Evolutionary conservation across 2,329 filamentous ascomycete species (phyloP), one percentile per base, ranked within the genome.

Genomic region (Aspergillus novofumigatus): DNA sequence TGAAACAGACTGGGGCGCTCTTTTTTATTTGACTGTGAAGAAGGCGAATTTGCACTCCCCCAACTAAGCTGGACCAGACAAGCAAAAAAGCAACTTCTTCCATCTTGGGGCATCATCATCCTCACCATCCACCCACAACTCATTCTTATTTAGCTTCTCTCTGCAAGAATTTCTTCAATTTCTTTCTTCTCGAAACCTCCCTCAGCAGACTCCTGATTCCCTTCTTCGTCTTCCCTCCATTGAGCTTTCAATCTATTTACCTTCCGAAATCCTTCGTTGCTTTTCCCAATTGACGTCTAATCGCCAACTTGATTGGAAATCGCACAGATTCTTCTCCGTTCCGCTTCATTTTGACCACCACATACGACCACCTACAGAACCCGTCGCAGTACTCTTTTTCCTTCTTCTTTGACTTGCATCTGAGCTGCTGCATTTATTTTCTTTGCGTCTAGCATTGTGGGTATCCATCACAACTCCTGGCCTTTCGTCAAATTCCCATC

Each of bases 381-480:
- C 23, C 44, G 20, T 47, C 44, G 42, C 42, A 45, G n/a, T 38
- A 54, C 28, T 55, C 54, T 42, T 60, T 65, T 56, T 62, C 53
- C 55, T 57, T 58, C 54, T 59, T 44, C 26, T 35, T 55, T 55
- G 49, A 21, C 49, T 60, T 58, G 61, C 48, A 54, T 57, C 62
- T 59, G 56, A 60, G 61, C 56, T 57, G 48, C 62, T 60, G 58
- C 62, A 62, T 61, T 65, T 57, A 41, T 63, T 53, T 50, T 57
- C 61, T 52, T 62, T 66, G 50, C 56, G 62, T 61, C 60, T 69
- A 65, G 68, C 67, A 68, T 69, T 68, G 68, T 70, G 58, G 63
- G 68, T 69, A 45, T 38, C 51, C 10, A 9, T 41, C 23, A 28
- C 9, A 17, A 41, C 20, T 21, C 17, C 48, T 26, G 2, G 8